Base-by-base conservation (phyloP, 371 early-diverging fungal genomes). In the Lichtheimia ornata region DNA sequence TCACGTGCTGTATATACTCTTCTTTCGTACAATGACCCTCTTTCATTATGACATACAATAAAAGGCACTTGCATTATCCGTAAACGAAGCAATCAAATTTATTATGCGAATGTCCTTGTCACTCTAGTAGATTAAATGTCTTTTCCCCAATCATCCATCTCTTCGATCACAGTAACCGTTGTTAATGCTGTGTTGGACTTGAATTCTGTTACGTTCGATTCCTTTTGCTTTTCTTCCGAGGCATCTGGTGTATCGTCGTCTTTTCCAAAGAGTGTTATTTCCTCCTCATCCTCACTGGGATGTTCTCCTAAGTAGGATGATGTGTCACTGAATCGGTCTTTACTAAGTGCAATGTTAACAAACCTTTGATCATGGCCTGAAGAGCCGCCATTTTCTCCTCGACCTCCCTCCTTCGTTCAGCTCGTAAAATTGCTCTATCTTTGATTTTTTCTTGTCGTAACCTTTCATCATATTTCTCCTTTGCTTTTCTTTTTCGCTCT, bases 101-200 rank as follows among this genome's bases (percentile, higher is more conserved):
- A 28, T 22, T 22, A 28, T 28, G 28, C 28, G 28, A 28, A 28
- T 4, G 4, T 4, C 4, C 28, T 28, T 35, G 9, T 35, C 9
- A 35, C 35, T 35, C 35, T 35, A 35, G 4, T 35, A 35, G 9
- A 35, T 11, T 56, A 56, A 45, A 22, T 17, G 5, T 45, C 43
- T n/a, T 59, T 62, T 9, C 14, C 44, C 62, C 56, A 62, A 18
- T 55, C 62, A 61, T 88, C 87, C 64, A 91, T 74, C 59, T 88
- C 88, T 59, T 84, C 84, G 53, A 88, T 85, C 9, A 89, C 88
- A 14, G 88, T 89, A 4, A 91, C 89, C 1, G 91, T 91, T 3
- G 91, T 91, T 25, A 88, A 69, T 4, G 86, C 74, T 4, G 76
- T 70, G 25, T 76, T 69, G 6, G 83, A 81, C 50, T 79, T 81